Percentiles rank a stretch among this genome's conserved stretches.
Evolutionary conservation across 176 grass and related monocot genomes (phyloP).

Genomic region (Zizania latifolia): DNA sequence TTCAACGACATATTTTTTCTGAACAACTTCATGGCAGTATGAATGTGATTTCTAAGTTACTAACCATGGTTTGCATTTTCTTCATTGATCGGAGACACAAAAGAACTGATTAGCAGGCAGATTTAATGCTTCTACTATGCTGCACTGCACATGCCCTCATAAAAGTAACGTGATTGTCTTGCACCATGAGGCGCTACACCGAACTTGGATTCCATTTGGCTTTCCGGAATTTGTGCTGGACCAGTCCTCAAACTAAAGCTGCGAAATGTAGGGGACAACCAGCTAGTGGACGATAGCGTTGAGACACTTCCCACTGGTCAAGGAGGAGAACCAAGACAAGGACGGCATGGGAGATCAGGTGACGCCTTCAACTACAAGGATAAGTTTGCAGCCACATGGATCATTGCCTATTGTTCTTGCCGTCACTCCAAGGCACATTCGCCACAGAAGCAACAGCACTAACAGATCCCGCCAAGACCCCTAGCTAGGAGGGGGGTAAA

Average conservation of each 20-base stretch:
- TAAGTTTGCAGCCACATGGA: background rate
- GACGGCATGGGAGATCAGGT: too few relatives aligned
- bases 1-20: background rate
- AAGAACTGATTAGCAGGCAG: background rate
- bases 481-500: background rate
- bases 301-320: background rate
- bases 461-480: background rate
- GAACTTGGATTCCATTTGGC: constrained; percentile 10
- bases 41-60: background rate
- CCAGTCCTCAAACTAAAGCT: background rate
- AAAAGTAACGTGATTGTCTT: background rate
- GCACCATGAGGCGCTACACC: background rate
- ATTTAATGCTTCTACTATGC: background rate
- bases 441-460: background rate
- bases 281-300: constrained; percentile 5
- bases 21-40: background rate
- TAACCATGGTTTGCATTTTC: background rate
- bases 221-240: background rate
- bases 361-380: constrained; percentile 1
- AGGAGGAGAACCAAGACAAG: background rate
- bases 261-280: background rate
- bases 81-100: background rate
- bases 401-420: background rate
- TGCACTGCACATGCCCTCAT: background rate
- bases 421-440: constrained; percentile 3